Evolutionary conservation across 83 land plant genomes (phyloP).

Genomic region (Thuja plicata): DNA sequence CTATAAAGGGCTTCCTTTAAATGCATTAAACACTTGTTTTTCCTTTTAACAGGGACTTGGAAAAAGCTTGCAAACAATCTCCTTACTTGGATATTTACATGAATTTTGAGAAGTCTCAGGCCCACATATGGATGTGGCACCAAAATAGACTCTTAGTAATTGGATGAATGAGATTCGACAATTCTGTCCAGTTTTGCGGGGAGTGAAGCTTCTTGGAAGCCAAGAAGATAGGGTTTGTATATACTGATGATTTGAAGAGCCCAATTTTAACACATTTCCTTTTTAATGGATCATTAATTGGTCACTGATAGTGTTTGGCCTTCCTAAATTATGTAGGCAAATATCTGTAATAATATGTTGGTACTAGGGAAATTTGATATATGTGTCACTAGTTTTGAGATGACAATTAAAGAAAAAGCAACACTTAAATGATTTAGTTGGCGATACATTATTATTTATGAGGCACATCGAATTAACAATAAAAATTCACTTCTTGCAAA

Average conservation of each 20-base stretch:
- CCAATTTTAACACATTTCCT: background rate
- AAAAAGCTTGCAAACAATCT: constrained; percentile 96
- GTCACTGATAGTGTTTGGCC: background rate
- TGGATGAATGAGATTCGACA: constrained; percentile 98
- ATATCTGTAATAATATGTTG: constrained; percentile 79
- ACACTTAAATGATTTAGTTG: constrained; percentile 87
- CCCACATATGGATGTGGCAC: too few relatives aligned
- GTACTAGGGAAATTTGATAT: constrained; percentile 97
- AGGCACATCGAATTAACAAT: constrained; percentile 98
- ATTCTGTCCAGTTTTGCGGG: constrained; percentile 88
- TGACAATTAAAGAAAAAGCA: constrained; percentile 96
- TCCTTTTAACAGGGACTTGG: constrained; percentile 75
- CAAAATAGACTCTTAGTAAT: constrained; percentile 97
- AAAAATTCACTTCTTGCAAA: too few relatives aligned
- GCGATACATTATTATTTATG: constrained; percentile 99
- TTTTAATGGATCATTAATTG: background rate
- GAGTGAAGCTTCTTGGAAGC: too few relatives aligned
- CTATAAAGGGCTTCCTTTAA: too few relatives aligned
- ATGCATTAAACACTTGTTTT: background rate
- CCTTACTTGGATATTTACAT: constrained; percentile 88
- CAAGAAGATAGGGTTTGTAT: constrained; percentile 89
- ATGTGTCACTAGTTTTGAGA: constrained; percentile 98
- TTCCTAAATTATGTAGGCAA: constrained; percentile 43
- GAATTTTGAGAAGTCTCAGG: constrained; percentile 95
- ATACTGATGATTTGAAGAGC: background rate